Evolutionary conservation across 345 rosid species (phyloP), one percentile per base, ranked within the genome.

Genomic region (Rhizophora mangle): DNA sequence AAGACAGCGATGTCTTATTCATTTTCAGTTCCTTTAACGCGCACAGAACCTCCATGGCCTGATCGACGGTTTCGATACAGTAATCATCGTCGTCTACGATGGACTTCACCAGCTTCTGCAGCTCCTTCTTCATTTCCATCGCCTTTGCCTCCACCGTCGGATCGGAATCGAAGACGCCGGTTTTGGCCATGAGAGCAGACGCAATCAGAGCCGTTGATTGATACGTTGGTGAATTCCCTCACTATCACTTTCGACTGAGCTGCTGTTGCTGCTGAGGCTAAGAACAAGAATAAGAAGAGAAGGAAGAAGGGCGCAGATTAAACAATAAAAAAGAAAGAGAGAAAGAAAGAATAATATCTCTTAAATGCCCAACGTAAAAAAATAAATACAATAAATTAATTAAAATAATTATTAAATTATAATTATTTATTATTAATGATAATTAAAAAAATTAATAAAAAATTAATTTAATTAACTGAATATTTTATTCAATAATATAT

Each of bases 31-130:
- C 84, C 69, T 73, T 82, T 56, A 92, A 75, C 4, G 86, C 84
- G 39, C 65, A 82, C 6, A 95, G 83, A 19, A 84, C 75, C 9
- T 85, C 89, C n/a, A 64, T 87, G 22, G 96, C 92, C 34, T 76
- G 91, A 84, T 95, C 94, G 64, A 95, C 65, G 31, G 72, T 76
- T 53, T 85, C 92, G 27, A 74, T 36, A 30, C 77, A 60, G 55
- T 59, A 85, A 73, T 90, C 96, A 7, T 87, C 99, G 9, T 84
- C 88, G 32, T 85, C 96, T 32, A 82, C 83, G 53, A 95, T 90
- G 49, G 67, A 72, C 81, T 66, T 84, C 30, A 92, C 87, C 1
- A 95, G 76, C 73, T 76, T 90, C 76, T 82, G 84, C 71, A 92
- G 76, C 73, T 92, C 93, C 30, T 80, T 87, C 82, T 90, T 90